phyloP scores from a whole-genome alignment of 306 rosid genomes.

The Dicorynia guianensis region DNA sequence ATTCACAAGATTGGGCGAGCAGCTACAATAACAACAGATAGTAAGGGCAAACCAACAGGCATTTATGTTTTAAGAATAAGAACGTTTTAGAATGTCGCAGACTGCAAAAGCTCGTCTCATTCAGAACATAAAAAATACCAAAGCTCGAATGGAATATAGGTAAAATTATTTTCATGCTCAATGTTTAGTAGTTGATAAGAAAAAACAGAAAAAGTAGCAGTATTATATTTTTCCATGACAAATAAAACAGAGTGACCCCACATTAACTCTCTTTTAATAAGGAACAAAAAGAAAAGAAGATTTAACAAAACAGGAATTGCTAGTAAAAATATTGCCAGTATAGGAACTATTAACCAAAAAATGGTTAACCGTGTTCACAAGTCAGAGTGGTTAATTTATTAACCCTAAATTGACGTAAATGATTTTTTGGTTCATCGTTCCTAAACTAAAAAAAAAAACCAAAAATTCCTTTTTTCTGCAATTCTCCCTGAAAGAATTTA shows the following conservation, averaged over 20 bases:
- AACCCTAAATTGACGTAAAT: no score
- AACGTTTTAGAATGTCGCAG: background rate
- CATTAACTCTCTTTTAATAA: background rate
- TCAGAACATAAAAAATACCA: background rate
- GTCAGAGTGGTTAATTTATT: no score
- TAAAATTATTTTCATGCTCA: slow-evolving; percentile 1
- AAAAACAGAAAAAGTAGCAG: slow-evolving; percentile 10
- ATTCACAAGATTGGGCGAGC: slow-evolving; percentile 82
- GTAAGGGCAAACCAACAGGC: slow-evolving; percentile 42
- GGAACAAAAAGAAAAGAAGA: background rate
- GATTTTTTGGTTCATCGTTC: no score
- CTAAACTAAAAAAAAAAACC: no score
- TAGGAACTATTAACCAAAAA: no score
- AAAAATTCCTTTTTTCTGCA: no score
- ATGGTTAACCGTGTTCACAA: no score
- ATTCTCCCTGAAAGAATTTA: no score
- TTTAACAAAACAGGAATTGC: no score
- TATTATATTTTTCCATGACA: background rate
- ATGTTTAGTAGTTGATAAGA: background rate
- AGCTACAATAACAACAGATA: slow-evolving; percentile 64
- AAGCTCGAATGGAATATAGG: background rate
- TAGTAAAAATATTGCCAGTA: no score
- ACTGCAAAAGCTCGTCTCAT: slow-evolving; percentile 10
- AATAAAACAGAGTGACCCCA: background rate
- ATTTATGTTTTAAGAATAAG: slow-evolving; percentile 7